Base-by-base conservation (phyloP, 2,329 filamentous ascomycete species). In the Zasmidium citrigriseum region DNA sequence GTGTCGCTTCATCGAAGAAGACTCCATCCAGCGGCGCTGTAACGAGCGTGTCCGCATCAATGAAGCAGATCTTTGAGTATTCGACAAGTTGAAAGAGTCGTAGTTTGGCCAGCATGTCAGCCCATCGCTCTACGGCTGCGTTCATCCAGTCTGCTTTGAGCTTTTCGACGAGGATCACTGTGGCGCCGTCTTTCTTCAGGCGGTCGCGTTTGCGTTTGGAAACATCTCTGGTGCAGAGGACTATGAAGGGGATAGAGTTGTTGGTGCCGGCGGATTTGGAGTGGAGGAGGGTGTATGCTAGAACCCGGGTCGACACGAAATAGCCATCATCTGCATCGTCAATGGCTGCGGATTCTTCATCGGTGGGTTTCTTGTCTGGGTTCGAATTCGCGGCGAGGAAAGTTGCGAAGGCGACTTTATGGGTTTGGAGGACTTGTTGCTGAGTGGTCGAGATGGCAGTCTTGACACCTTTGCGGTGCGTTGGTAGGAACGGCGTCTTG, bases 241-340 rank as follows among this genome's bases (percentile, higher is more conserved):
- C 70, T 22, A 76, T 58, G 63, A 76, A 75, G 24, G 73, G 73
- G 49, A 75, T 75, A 52, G 61, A 65, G 55, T 60, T 61, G 63
- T 73, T 74, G 10, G 73, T 73, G 52, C 70, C 70, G 23, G 68
- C 67, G 3, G 69, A 66, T 14, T 65, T 60, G 59, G 71, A 73
- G 67, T 76, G 73, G 7, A 75, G 68, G 54, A 76, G 69, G 52
- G 75, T 73, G 63, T 76, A 76, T 29, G 69, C 67, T 14, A 76
- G 65, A 1, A 76, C 68, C 20, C 73, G 69, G 11, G 69, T 67
- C 55, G 67, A 68, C 23, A 73, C 47, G 61, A 70, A 75, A 64
- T 75, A 75, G 38, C 68, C 71, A 50, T 76, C 73, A 45, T 73
- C 64, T 27, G 68, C 58, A 29, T 72, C 68, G 53, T 71, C 56